Base-by-base conservation (phyloP, 1,284 basidiomycete species). In the Tilletia walkeri region DNA sequence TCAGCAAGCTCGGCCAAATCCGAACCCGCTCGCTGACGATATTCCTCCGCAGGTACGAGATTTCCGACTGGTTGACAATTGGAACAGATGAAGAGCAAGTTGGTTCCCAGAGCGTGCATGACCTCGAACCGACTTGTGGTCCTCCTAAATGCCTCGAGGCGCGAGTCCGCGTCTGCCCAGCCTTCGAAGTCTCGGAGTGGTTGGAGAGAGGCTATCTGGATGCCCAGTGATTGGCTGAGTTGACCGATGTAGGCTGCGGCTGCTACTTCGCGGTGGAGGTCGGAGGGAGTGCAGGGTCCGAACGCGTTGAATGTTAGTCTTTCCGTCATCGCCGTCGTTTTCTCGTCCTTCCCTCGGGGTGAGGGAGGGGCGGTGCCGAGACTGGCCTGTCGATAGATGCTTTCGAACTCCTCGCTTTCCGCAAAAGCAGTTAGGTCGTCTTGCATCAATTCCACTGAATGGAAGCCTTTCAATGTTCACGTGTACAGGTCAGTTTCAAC, bases 361-460 rank as follows among this genome's bases (percentile, higher is more conserved):
- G 54, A 48, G 36, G 72, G 72, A n/a, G 73, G 61, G 9, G 59
- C 36, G n/a, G 87, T 69, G 84, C 86, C 65, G 86, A 87, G 65
- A 86, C 87, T n/a, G 82, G 86, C 38, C 88, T 41, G 9, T 14
- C n/a, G 56, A 45, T 77, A 72, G 48, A 76, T 75, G 4, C n/a
- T 49, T 2, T 34, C 67, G 45, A 79, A 79, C 66, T 77, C 76
- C 39, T 73, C 76, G 7, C 72, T 69, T 56, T 76, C 73, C 16
- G 79, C 79, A 65, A 76, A 84, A 4, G 73, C 73, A 69, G 79
- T 78, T 70, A 82, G 82, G 69, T 84, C 83, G 56, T 81, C 77
- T 66, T 82, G 80, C 66, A 84, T 84, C n/a, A 84, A 73, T 66
- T 84, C 84, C 68, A 84, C 75, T 66, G 75, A 74, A 63, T 77